Conservation (phyloP, 2,329 filamentous ascomycete species). For the Arachnomyces sp. region DNA sequence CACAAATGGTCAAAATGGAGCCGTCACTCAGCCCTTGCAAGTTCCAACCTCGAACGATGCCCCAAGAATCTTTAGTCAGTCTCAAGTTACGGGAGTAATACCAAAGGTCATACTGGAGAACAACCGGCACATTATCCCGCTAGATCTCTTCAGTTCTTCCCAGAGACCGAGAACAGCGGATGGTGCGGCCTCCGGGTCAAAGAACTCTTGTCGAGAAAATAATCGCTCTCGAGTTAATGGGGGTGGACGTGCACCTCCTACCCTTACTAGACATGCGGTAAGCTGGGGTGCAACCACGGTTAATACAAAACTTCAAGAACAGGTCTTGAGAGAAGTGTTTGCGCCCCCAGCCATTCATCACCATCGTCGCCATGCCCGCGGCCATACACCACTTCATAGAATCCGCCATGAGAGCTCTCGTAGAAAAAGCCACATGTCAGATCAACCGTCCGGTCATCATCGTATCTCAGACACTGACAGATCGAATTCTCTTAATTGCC, state of each 20-base stretch:
- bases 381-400: constrained; percentile 56
- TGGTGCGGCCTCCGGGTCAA: constrained; percentile 16
- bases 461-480: constrained; percentile 13
- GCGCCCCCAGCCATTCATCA: constrained; percentile 75
- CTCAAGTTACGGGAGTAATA: constrained; percentile 62
- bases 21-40: constrained; percentile 1
- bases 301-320: constrained; percentile 77
- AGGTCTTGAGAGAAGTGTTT: constrained; percentile 89
- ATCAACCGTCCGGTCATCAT: constrained; percentile 19
- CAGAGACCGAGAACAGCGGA: constrained; percentile 32
- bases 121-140: constrained; percentile 85
- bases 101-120: constrained; percentile 91
- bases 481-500: constrained; percentile 14
- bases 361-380: constrained; percentile 58
- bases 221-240: constrained; percentile 1
- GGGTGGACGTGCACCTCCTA: constrained; percentile 12
- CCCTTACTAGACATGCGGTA: constrained; percentile 41
- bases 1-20: not conserved
- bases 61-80: constrained; percentile 60
- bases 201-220: constrained; percentile 16
- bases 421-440: constrained; percentile 27
- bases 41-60: constrained; percentile 18
- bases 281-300: constrained; percentile 88
- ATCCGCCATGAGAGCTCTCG: constrained; percentile 26
- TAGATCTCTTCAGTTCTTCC: constrained; percentile 65